Evolutionary conservation across 2,329 filamentous ascomycete genomes (phyloP), one percentile per base, ranked within the genome.

Genomic region (Lachnellula occidentalis): DNA sequence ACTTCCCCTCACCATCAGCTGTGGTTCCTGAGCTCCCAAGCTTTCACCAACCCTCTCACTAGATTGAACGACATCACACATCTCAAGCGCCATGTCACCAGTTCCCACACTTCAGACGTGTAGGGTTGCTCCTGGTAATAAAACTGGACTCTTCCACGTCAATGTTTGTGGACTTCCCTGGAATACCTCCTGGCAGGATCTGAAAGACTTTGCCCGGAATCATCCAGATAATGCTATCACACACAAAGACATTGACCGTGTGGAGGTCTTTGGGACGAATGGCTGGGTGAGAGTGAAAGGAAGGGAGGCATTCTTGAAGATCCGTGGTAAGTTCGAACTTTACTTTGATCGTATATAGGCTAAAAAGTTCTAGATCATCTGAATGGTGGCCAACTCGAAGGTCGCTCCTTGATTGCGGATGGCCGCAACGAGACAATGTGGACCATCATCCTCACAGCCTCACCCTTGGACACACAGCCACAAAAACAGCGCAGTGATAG

Each of bases 201-300:
- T 67, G 14, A 66, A 67, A 36, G 64, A 66, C 42, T 63, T 63
- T 45, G 51, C 62, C 9, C 48, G 61, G 34, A 58, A 61, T 45
- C 46, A 43, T 39, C 50, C 59, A 15, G 17, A 37, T 24, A 49
- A 61, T 53, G 61, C 59, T 4, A 51, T 5, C 4, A 9, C 53
- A 5, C 53, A 37, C 14, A 50, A 63, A 41, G 53, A 59, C n/a
- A 53, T 67, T 5, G 60, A 65, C 36, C 60, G 65, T 54, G 63
- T 58, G 0, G 31, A 59, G 45, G 57, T 67, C 7, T 64, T 60
- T 45, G 50, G 56, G 2, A 60, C 58, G 9, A 50, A 60, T 52
- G 63, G 62, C 1, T 66, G 65, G 65, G 54, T 64, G 5, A 50
- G 58, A 34, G 41, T 64, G 15, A 56, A 56, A 34, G 61, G 62